phyloP scores from a whole-genome alignment of 805 yeast species.

The Martiniozyma abietophila region DNA sequence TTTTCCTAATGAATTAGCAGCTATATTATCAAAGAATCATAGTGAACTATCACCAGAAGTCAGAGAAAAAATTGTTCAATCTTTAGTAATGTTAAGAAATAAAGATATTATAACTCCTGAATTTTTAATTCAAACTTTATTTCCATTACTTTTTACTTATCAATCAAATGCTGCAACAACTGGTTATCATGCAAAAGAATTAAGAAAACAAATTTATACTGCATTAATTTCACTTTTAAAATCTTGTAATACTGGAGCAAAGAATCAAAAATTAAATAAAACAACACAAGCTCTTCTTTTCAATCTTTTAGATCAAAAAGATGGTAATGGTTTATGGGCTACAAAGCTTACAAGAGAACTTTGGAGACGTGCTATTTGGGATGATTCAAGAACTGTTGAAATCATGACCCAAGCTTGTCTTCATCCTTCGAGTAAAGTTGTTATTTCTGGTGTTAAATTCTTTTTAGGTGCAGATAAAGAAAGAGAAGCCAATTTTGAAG shows the following conservation, averaged over 20 bases:
- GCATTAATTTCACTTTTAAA: slow-evolving; percentile 73
- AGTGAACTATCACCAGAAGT: slow-evolving; percentile 74
- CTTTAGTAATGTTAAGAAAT: slow-evolving; percentile 83
- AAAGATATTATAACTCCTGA: slow-evolving; percentile 75
- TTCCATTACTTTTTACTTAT: slow-evolving; percentile 74
- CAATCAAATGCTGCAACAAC: slow-evolving; percentile 38
- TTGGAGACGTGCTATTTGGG: slow-evolving; percentile 99
- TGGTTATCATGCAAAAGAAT: slow-evolving; percentile 65
- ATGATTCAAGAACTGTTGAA: slow-evolving; percentile 93
- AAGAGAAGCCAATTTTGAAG: slow-evolving; percentile 76
- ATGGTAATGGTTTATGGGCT: slow-evolving; percentile 84
- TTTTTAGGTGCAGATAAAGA: slow-evolving; percentile 94
- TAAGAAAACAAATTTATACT: slow-evolving; percentile 74
- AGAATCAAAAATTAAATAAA: slow-evolving; percentile 80
- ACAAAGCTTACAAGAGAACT: slow-evolving; percentile 88
- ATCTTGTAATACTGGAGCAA: slow-evolving; percentile 77
- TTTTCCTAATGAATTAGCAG: slow-evolving; percentile 75
- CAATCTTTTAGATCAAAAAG: slow-evolving; percentile 73
- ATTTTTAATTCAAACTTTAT: slow-evolving; percentile 70
- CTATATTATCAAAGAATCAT: slow-evolving; percentile 64
- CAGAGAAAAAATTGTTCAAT: slow-evolving; percentile 84
- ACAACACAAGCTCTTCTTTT: slow-evolving; percentile 89
- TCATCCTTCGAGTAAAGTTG: slow-evolving; percentile 79
- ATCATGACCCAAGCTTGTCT: slow-evolving; percentile 93
- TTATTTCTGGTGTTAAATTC: slow-evolving; percentile 82